Evolutionary conservation across 2,329 filamentous ascomycete species (phyloP).

Genomic region (Paecilomyces sp.): DNA sequence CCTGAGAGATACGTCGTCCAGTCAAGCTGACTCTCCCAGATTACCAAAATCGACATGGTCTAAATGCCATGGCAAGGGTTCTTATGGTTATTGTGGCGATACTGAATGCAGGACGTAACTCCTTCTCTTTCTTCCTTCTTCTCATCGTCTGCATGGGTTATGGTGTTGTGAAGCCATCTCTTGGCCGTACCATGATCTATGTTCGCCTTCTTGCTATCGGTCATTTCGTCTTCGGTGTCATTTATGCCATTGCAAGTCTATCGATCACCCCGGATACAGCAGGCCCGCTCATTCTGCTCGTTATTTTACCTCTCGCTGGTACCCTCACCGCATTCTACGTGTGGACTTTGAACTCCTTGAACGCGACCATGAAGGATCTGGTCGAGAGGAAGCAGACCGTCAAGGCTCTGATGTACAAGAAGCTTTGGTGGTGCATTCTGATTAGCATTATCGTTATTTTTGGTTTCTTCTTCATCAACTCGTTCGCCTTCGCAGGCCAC

Average conservation of each 20-base stretch:
- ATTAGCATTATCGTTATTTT: constrained; percentile 92
- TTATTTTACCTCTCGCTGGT: constrained; percentile 84
- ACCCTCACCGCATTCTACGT: constrained; percentile 96
- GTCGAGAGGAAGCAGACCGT: constrained; percentile 85
- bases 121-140: constrained; percentile 95
- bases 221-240: constrained; percentile 90
- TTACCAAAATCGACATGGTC: constrained; percentile 83
- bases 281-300: constrained; percentile 82
- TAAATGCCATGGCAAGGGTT: constrained; percentile 73
- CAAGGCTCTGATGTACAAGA: constrained; percentile 95
- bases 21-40: constrained; percentile 49
- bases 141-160: constrained; percentile 99
- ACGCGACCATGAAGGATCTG: constrained; percentile 92
- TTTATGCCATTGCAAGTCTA: constrained; percentile 86
- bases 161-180: constrained; percentile 87
- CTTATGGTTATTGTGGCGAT: constrained; percentile 88
- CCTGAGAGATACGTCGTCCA: not conserved
- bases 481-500: constrained; percentile 83
- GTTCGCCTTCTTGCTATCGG: constrained; percentile 84
- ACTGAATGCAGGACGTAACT: constrained; percentile 88
- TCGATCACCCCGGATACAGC: constrained; percentile 83
- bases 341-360: constrained; percentile 95
- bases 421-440: constrained; percentile 97
- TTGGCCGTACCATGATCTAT: constrained; percentile 90
- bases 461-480: constrained; percentile 97